Evolutionary conservation across 2,329 filamentous ascomycete genomes (phyloP), one percentile per base, ranked within the genome.

Genomic region (Ophiostoma himal-ulmi): DNA sequence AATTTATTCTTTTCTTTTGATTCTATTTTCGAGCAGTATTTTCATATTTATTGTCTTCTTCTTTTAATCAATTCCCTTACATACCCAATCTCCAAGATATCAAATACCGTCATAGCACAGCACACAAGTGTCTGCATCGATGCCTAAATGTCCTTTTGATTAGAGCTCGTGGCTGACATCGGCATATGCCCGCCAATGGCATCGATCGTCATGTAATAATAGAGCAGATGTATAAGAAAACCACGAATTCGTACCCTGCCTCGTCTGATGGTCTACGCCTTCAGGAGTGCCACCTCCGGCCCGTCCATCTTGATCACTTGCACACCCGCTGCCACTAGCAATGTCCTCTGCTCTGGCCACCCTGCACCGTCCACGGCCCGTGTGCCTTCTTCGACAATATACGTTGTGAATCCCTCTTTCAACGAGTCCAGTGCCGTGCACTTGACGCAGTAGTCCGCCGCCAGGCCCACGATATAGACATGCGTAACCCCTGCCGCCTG

Each of bases 401-500:
- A 92, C 4, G 91, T 91, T 74, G 79, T 82, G 77, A 95, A 97
- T 0, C 94, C 94, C 75, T 91, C 89, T 73, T 84, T 86, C 2
- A 80, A 83, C 0, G 94, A 89, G 82, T 97, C 91, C 68, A 93
- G 80, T 0, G 94, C 94, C 20, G 93, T 96, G 73, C 81, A 85
- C 77, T 88, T 90, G 70, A 98, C 94, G 78, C 95, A 99, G 78
- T 91, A 97, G 79, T 98, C 95, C 22, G 88, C 89, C 3, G 95
- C 94, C 70, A 99, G 78, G 0, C 95, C 95, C 1, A 92, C 93
- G 30, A 95, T 87, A 78, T 89, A 97, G 6, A 97, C 91, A 78
- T 96, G 86, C 6, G 91, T 93, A 37, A 96, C 82, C 7, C 22
- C 11, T 20, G 81, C 81, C 2, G 82, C 82, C 68, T 79, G 83